Conservation (phyloP, 768 basidiomycete genomes). For the Pisolithus microcarpus region DNA sequence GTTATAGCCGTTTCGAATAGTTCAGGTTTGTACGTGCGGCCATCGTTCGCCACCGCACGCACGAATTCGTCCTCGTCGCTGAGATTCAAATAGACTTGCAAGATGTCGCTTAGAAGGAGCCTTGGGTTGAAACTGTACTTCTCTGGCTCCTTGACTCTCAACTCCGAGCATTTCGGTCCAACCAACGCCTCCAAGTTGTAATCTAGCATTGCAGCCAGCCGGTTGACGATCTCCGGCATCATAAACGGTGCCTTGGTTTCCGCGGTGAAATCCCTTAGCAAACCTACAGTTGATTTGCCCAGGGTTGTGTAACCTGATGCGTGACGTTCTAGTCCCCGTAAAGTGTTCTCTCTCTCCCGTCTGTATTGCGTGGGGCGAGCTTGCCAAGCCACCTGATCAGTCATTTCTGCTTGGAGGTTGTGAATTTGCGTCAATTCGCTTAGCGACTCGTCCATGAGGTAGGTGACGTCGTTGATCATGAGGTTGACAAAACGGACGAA, state of each 20-base stretch:
- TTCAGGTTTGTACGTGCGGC: conserved; percentile 79
- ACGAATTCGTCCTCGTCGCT: conserved; percentile 75
- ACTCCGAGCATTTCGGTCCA: conserved; percentile 81
- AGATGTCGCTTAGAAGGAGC: conserved; percentile 73
- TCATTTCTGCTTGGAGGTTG: conserved; percentile 81
- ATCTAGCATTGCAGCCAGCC: conserved; percentile 93
- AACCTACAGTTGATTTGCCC: conserved; percentile 80
- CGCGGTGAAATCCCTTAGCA: conserved; percentile 87
- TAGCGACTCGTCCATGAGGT: conserved; percentile 94
- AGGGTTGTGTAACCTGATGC: conserved; percentile 84
- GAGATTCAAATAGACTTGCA: conserved; percentile 87
- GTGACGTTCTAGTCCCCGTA: conserved; percentile 76
- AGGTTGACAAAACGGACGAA: conserved; percentile 95
- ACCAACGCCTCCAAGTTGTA: conserved; percentile 87
- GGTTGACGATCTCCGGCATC: conserved; percentile 92
- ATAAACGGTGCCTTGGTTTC: conserved; percentile 91
- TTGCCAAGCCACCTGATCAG: conserved; percentile 63
- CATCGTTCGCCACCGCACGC: conserved; percentile 86
- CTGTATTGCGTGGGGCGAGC: conserved; percentile 61
- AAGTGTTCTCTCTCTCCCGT: conserved; percentile 72
- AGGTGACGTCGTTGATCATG: conserved; percentile 98
- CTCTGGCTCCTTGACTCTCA: conserved; percentile 79
- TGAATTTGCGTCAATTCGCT: conserved; percentile 84
- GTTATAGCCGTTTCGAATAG: conserved; percentile 75
- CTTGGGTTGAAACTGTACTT: conserved; percentile 87